Evolutionary conservation across 768 basidiomycete species (phyloP).

Genomic region (Galerina sulciceps): DNA sequence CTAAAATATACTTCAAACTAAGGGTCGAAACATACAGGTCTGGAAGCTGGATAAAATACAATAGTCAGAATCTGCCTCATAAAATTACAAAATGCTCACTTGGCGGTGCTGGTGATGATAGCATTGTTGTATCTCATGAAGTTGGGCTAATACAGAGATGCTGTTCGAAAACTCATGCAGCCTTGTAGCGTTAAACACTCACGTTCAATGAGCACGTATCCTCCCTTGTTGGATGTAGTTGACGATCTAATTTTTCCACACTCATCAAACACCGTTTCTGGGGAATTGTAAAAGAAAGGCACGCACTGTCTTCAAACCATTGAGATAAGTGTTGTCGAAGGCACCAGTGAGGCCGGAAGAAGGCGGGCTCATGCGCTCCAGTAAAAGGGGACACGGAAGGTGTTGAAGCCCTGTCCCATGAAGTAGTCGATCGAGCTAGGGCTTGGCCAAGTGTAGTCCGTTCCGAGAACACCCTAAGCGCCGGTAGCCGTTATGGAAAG

Average conservation of each 20-base stretch:
- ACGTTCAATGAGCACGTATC: constrained; percentile 61
- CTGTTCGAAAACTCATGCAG: not conserved
- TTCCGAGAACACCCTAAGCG: constrained; percentile 40
- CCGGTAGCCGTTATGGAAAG: not conserved
- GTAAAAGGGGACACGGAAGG: constrained; percentile 64
- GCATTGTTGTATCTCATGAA: constrained; percentile 62
- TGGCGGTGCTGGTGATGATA: constrained; percentile 50
- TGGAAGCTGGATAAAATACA: constrained; percentile 43
- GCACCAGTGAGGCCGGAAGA: constrained; percentile 56
- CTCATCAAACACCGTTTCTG: not conserved
- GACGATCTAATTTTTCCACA: constrained; percentile 41
- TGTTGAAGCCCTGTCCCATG: constrained; percentile 58
- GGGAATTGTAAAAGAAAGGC: not conserved
- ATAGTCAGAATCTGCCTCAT: not conserved
- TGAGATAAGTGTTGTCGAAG: constrained; percentile 57
- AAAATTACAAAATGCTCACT: constrained; percentile 36
- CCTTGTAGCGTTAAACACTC: constrained; percentile 17
- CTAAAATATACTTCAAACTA: not conserved
- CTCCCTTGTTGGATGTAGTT: constrained; percentile 65
- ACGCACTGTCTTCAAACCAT: constrained; percentile 48
- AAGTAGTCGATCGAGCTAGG: constrained; percentile 55
- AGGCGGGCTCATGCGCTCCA: constrained; percentile 61
- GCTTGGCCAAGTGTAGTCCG: constrained; percentile 55
- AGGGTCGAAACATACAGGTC: constrained; percentile 41
- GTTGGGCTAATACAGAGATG: constrained; percentile 45